Base-by-base conservation (phyloP, 805 yeast genomes). In the Candida montana region DNA sequence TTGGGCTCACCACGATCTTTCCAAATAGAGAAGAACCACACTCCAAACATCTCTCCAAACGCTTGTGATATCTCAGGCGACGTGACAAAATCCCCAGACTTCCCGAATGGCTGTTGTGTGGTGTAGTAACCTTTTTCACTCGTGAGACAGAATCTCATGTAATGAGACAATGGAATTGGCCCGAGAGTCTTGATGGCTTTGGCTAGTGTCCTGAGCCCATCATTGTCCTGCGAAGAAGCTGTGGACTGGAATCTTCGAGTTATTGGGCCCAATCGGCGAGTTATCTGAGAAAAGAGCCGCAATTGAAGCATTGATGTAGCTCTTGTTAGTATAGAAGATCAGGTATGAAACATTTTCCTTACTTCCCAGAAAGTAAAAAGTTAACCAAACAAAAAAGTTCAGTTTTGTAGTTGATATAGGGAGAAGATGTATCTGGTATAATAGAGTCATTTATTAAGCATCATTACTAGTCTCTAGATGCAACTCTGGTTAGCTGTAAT, bases 1-100 rank as follows among this genome's bases (percentile, higher is more conserved):
- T 52, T 31, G 0, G 85, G 81, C 33, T 58, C 65, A 21, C 74
- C 69, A 49, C 82, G 90, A 1, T 65, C 57, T 27, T 72, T 45
- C 85, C 89, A 84, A 29, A 67, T 62, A 3, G 75, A 65, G 45
- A 66, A 76, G 43, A 71, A 65, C 87, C 95, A 87, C 5, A 87
- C 63, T 0, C 93, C 95, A 44, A 84, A 70, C 66, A 84, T 75
- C 58, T 87, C 95, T 17, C 95, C 95, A 65, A 86, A 87, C 64
- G 86, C 81, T 31, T 85, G 86, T 7, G 91, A 82, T 38, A 87
- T 84, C 60, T 87, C 95, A 0, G 95, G 95, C 0, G 91, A 81
- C 0, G 95, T 87, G 39, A 81, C 71, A 58, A 87, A 87, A 59
- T 87, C 95, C 5, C 95, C 95, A 7, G 62, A 57, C 2, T 59